Evolutionary conservation across 257 asterid species (phyloP), one percentile per base, ranked within the genome.

Genomic region (Ballota nigra): DNA sequence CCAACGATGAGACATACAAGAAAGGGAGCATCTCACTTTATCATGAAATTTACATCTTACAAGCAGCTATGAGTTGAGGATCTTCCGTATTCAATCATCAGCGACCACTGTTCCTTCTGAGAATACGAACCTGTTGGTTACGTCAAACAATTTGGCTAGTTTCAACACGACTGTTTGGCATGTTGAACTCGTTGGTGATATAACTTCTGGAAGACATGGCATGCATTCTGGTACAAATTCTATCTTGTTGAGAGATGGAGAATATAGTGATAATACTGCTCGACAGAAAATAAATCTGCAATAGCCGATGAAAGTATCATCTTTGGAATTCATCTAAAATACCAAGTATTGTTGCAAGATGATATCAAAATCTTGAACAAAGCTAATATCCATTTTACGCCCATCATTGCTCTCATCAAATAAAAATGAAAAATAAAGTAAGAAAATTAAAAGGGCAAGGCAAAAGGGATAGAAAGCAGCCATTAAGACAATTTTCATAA

Each of bases 251-350:
- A 59, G 81, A 61, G 86, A 87, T 47, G 89, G 81, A 29, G 88
- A 71, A 61, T 82, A 80, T 6, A 82, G 71, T 18, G 86, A 78
- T 63, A 92, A 72, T 69, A 83, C 96, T 20, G 96, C 87, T 72
- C 95, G 88, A 57, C 92, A 88, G 74, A 92, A 90, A 63, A 92
- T 75, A 81, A 92, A 92, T 83, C 98, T 92, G 96, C 86, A 81
- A 47, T 16, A 64, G 74, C 58, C 18, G 10, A 76, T 65, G 31
- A 24, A 20, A 24, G 62, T 55, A 28, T 72, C 65, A 65, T 18
- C 63, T 33, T 53, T 52, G 70, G 4, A 5, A 29, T 63, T 57
- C 66, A 13, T 41, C 36, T 10, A 43, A 43, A 4, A 4, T 13
- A 63, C 31, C 45, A 58, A 70, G 40, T 31, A 34, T 43, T 8